These are phyloP conservation scores for Fusarium caatingaense DNA, from an alignment of 2,329 filamentous ascomycete genomes.

Conservation along the genomic window DNA sequence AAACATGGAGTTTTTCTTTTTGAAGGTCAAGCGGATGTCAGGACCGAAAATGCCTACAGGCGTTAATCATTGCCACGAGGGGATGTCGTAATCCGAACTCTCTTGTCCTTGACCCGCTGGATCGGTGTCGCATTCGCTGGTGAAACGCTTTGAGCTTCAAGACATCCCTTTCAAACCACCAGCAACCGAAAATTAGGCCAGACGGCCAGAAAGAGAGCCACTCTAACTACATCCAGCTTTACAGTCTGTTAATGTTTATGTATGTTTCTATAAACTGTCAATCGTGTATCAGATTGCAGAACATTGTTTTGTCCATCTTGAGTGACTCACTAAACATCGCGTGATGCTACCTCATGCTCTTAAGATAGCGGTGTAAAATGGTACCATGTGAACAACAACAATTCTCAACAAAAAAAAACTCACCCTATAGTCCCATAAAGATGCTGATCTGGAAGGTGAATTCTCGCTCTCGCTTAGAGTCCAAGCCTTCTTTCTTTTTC, in stretches of 20 bases:
- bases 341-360: constrained; percentile 4
- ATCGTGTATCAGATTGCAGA: background rate
- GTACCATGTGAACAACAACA: background rate
- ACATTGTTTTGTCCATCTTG: background rate
- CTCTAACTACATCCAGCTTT: background rate
- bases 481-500: background rate
- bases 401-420: constrained; percentile 10
- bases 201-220: background rate
- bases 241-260: background rate
- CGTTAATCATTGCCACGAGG: constrained; percentile 9
- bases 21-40: background rate
- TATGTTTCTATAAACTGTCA: background rate
- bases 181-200: background rate
- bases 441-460: background rate
- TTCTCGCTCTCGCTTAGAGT: background rate
- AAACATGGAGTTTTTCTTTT: background rate
- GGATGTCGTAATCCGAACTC: background rate
- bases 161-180: background rate
- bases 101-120: constrained; percentile 2
- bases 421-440: constrained; percentile 3
- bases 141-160: constrained; percentile 15
- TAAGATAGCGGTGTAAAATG: constrained; percentile 24
- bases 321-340: constrained; percentile 2
- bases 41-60: background rate
- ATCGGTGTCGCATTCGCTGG: background rate